Evolutionary conservation across 1,139 yeast species (phyloP).

Genomic region (Hyphopichia khmerensis): DNA sequence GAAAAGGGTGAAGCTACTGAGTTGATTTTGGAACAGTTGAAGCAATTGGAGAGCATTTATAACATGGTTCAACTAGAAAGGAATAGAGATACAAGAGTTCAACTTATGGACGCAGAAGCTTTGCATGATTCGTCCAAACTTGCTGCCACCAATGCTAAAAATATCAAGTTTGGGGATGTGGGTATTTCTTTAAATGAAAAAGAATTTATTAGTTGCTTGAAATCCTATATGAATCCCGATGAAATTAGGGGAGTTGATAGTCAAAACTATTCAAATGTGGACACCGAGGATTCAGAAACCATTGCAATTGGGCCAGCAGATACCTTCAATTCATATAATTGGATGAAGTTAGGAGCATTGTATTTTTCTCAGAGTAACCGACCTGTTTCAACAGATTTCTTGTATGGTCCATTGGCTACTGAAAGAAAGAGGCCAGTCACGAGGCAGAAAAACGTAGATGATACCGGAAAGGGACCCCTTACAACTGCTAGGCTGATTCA

Average conservation of each 20-base stretch:
- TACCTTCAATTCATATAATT: constrained; percentile 44
- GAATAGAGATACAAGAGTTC: constrained; percentile 23
- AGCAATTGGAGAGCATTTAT: constrained; percentile 29
- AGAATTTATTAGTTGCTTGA: constrained; percentile 44
- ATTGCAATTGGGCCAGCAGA: constrained; percentile 10
- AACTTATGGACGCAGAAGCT: constrained; percentile 38
- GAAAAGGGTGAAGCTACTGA: constrained; percentile 35
- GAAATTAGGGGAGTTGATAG: constrained; percentile 9
- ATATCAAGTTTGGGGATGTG: constrained; percentile 54
- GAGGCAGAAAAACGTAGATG: constrained; percentile 40
- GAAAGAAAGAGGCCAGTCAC: constrained; percentile 48
- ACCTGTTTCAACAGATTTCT: constrained; percentile 56
- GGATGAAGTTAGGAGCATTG: constrained; percentile 61
- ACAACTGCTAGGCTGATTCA: constrained; percentile 57
- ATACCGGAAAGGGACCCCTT: constrained; percentile 34
- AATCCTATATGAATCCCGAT: constrained; percentile 29
- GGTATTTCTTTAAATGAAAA: constrained; percentile 48
- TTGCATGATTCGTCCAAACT: constrained; percentile 38
- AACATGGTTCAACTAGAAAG: constrained; percentile 28
- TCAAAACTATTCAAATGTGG: constrained; percentile 2
- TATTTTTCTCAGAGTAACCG: constrained; percentile 47
- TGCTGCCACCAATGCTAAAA: constrained; percentile 55
- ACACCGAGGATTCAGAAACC: constrained; percentile 10
- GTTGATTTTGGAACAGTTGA: constrained; percentile 24
- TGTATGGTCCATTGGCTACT: constrained; percentile 72